Base-by-base conservation (phyloP, 2,329 filamentous ascomycete genomes). In the Aspergillus sergii region DNA sequence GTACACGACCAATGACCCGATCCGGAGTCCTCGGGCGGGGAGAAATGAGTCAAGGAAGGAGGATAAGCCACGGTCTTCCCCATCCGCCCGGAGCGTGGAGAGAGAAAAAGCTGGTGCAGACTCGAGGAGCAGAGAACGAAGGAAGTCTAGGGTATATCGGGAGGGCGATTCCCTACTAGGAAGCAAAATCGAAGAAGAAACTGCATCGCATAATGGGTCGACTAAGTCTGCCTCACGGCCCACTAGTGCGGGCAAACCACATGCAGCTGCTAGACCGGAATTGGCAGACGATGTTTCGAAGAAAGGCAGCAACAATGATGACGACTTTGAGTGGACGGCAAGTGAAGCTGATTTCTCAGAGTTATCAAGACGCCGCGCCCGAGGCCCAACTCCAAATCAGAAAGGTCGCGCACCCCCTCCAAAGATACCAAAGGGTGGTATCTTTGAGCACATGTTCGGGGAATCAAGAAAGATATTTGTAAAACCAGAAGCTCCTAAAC, bases 401-500 rank as follows among this genome's bases (percentile, higher is more conserved):
- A 55, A 70, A 54, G 59, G 64, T n/a, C 69, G 67, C 9, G 61
- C 58, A 8, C 36, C 63, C 19, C 41, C 62, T n/a, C 63, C 66
- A 41, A 78, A 74, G 58, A 68, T 75, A 23, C 76, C 76, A 16
- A 82, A 80, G 64, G 76, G 75, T 36, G 78, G 79, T 1, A 75
- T 82, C 32, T 73, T 82, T 55, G 76, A 72, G 48, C 81, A 82
- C 54, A 79, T 82, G 62, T 69, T 80, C 39, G 78, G 77, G 39
- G 79, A 81, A 57, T 80, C 79, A 2, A 79, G 73, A 62, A 82
- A 80, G 62, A 78, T 81, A 66, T 81, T 83, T 64, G 72, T 73
- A n/a, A 78, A 78, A 60, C 75, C 77, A 6, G 78, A 77, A 32
- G 69, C 73, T 14, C 75, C 79, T 1, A 73, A 75, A 56, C 79